These are phyloP conservation scores for Podospora bellae-mahoneyi DNA, from an alignment of 495 filamentous ascomycete species.

Conservation along the genomic window DNA sequence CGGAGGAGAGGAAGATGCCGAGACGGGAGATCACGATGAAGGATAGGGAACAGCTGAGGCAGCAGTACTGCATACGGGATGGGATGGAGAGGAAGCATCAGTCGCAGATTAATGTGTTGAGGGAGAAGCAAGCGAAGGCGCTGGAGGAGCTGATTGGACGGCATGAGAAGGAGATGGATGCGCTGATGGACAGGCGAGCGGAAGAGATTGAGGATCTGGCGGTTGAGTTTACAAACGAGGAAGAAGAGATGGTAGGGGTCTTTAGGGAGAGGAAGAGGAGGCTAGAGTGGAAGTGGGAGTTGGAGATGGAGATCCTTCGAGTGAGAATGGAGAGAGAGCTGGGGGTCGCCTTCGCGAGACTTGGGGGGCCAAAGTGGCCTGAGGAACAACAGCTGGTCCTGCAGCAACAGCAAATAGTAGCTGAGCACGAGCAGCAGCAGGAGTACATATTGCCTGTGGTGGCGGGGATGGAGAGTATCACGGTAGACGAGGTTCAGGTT, in stretches of 20 bases:
- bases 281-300: conserved; percentile 56
- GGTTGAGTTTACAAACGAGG: conserved; percentile 53
- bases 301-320: conserved; percentile 62
- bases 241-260: conserved; percentile 43
- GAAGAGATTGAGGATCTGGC: conserved; percentile 57
- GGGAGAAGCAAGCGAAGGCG: conserved; percentile 69
- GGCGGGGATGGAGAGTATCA: conserved; percentile 12
- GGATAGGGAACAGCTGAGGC: conserved; percentile 60
- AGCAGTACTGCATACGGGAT: conserved; percentile 66
- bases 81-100: conserved; percentile 68
- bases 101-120: conserved; percentile 72
- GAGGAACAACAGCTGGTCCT: conserved; percentile 1
- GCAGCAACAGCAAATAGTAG: neutral
- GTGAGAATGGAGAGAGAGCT: conserved; percentile 54
- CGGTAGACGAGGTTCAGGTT: neutral
- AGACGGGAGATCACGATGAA: conserved; percentile 53
- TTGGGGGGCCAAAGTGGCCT: conserved; percentile 47
- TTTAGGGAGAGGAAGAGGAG: conserved; percentile 51
- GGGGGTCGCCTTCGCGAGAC: conserved; percentile 47
- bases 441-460: conserved; percentile 7
- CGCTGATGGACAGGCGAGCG: conserved; percentile 49
- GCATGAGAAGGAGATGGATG: conserved; percentile 61
- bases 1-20: conserved; percentile 28
- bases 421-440: neutral
- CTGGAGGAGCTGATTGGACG: conserved; percentile 62